Conservation (phyloP, 2,329 filamentous ascomycete genomes). For the Drechslera avenae region DNA sequence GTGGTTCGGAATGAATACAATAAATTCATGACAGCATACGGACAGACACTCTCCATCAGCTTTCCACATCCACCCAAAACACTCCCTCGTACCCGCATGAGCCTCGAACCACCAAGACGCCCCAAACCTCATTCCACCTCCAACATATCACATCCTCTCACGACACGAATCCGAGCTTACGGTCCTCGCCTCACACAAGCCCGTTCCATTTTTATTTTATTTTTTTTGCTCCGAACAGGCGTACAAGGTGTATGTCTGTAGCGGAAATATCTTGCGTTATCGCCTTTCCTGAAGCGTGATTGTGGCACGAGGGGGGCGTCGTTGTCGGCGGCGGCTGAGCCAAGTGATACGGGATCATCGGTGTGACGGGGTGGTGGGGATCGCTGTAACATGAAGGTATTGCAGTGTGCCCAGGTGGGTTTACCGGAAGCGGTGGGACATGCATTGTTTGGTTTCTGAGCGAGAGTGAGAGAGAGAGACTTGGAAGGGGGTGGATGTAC, state of each 20-base stretch:
- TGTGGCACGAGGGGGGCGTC: too few relatives aligned
- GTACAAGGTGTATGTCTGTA: too few relatives aligned
- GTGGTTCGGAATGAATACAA: neutral
- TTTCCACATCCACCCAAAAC: too few relatives aligned
- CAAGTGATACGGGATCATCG: slow-evolving; percentile 6
- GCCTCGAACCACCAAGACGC: neutral
- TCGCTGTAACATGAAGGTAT: neutral
- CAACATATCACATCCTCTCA: slow-evolving; percentile 6
- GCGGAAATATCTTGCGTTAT: neutral
- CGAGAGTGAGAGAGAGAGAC: neutral
- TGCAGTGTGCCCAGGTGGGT: neutral
- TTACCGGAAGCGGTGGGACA: slow-evolving; percentile 8
- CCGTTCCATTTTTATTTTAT: neutral
- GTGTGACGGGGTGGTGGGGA: neutral
- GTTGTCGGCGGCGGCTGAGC: too few relatives aligned
- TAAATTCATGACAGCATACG: too few relatives aligned
- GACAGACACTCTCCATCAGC: too few relatives aligned
- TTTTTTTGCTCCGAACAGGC: too few relatives aligned
- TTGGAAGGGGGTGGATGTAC: neutral
- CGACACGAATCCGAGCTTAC: slow-evolving; percentile 39
- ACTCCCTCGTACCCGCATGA: neutral
- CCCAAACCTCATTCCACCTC: neutral
- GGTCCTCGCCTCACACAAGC: slow-evolving; percentile 22
- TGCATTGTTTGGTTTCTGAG: slow-evolving; percentile 1
- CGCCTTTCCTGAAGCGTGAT: neutral